These are phyloP conservation scores for Talaromyces thailandensis DNA, from an alignment of 495 filamentous ascomycete genomes.

Conservation along the genomic window DNA sequence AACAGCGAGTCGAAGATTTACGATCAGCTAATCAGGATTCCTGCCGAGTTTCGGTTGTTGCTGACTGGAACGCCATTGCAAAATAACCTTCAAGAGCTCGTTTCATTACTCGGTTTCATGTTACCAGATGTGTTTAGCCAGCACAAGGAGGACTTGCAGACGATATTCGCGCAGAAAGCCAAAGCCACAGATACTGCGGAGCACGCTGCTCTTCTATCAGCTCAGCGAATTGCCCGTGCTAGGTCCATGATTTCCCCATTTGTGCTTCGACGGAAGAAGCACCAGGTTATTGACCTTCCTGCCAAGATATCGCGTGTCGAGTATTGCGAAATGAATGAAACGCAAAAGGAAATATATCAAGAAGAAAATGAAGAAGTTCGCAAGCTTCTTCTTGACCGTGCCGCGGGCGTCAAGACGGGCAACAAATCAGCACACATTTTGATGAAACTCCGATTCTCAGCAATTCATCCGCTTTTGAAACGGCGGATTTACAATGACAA, in stretches of 20 bases:
- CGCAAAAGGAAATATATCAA: slow-evolving; percentile 64
- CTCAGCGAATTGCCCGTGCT: slow-evolving; percentile 74
- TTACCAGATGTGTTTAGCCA: slow-evolving; percentile 73
- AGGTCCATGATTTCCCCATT: slow-evolving; percentile 93
- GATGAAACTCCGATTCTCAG: slow-evolving; percentile 86
- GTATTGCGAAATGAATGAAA: slow-evolving; percentile 64
- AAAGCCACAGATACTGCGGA: slow-evolving; percentile 66
- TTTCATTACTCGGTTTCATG: slow-evolving; percentile 82
- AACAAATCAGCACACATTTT: slow-evolving; percentile 63
- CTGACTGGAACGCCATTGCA: slow-evolving; percentile 92
- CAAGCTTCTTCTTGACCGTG: slow-evolving; percentile 46
- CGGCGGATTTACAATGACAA: slow-evolving; percentile 67
- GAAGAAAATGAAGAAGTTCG: slow-evolving; percentile 45
- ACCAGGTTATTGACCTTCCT: slow-evolving; percentile 85
- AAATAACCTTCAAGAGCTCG: slow-evolving; percentile 89
- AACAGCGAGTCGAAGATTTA: slow-evolving; percentile 77
- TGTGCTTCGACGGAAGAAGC: slow-evolving; percentile 86
- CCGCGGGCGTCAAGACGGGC: slow-evolving; percentile 44
- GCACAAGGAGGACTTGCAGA: slow-evolving; percentile 62
- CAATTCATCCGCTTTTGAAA: slow-evolving; percentile 87
- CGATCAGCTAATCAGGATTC: slow-evolving; percentile 68
- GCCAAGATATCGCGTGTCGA: slow-evolving; percentile 70
- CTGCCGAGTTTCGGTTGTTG: slow-evolving; percentile 68
- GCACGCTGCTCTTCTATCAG: slow-evolving; percentile 68
- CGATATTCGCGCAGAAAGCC: slow-evolving; percentile 84